A percentile compares a stretch with the other conserved stretches of the same genome.
These are phyloP conservation scores for Chaetomidium leptoderma DNA, from an alignment of 495 filamentous ascomycete species.

Conservation along the genomic window DNA sequence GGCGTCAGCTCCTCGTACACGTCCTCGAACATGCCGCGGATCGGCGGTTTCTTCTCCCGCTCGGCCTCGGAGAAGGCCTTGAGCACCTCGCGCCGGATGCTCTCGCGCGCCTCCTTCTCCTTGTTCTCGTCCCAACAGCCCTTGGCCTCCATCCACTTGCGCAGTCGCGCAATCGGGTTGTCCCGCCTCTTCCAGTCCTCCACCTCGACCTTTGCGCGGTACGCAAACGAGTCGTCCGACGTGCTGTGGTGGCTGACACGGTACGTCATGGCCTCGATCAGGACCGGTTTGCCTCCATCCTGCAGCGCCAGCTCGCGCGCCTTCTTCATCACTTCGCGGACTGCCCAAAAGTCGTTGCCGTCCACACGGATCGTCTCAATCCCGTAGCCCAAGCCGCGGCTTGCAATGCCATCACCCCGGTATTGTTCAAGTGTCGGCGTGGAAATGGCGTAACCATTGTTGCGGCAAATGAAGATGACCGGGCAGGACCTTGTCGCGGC, in stretches of 20 bases:
- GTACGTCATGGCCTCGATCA: conserved; percentile 97
- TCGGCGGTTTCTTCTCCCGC: conserved; percentile 78
- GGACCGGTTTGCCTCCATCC: conserved; percentile 71
- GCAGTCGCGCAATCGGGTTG: conserved; percentile 84
- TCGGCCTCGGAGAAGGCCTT: conserved; percentile 85
- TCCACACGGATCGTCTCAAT: conserved; percentile 96
- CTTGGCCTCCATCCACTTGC: conserved; percentile 85
- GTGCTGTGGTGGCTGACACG: conserved; percentile 97
- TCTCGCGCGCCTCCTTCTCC: conserved; percentile 67
- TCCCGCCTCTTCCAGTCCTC: conserved; percentile 97
- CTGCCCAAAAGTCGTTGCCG: conserved; percentile 95
- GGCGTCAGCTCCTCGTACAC: conserved; percentile 84
- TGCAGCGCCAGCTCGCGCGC: conserved; percentile 73
- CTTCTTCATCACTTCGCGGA: conserved; percentile 74
- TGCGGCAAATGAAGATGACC: conserved; percentile 90
- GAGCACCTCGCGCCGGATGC: conserved; percentile 67
- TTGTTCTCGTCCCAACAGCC: conserved; percentile 78
- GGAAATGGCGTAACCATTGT: conserved; percentile 95
- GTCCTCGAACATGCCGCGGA: conserved; percentile 76
- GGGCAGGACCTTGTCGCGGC: conserved; percentile 90
- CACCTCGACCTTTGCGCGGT: conserved; percentile 88
- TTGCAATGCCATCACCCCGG: conserved; percentile 93
- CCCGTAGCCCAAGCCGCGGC: conserved; percentile 89
- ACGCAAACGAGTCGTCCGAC: conserved; percentile 95
- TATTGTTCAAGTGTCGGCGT: conserved; percentile 96